A percentile compares a stretch with the other conserved stretches of the same genome.
These are phyloP conservation scores for Cystofilobasidium capitatum DNA, from an alignment of 768 basidiomycete genomes.

Conservation along the genomic window DNA sequence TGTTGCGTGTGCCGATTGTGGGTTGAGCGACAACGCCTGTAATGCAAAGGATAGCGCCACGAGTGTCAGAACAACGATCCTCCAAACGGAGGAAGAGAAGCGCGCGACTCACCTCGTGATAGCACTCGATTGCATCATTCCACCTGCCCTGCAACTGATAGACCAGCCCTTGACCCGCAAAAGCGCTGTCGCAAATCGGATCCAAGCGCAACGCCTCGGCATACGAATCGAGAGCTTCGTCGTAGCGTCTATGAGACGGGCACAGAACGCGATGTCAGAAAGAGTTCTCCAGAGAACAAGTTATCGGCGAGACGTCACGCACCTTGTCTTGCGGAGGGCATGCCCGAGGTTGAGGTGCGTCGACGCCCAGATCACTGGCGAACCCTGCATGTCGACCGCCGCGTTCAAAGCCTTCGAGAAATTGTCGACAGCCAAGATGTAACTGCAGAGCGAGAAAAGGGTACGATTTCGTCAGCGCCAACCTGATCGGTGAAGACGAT, in stretches of 20 bases:
- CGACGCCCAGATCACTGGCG: slow-evolving; percentile 72
- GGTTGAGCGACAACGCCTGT: slow-evolving; percentile 31
- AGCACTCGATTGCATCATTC: slow-evolving; percentile 74
- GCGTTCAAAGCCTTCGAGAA: slow-evolving; percentile 70
- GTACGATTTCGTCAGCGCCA: neutral
- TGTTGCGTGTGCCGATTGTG: slow-evolving; percentile 38
- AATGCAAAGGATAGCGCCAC: too few relatives aligned
- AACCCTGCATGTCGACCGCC: slow-evolving; percentile 73
- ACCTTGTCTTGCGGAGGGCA: slow-evolving; percentile 71
- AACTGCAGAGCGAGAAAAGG: slow-evolving; percentile 45
- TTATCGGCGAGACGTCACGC: slow-evolving; percentile 31
- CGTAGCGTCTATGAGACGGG: slow-evolving; percentile 45
- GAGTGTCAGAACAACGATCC: neutral
- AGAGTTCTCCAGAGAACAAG: neutral
- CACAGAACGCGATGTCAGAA: slow-evolving; percentile 14
- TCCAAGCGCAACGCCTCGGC: slow-evolving; percentile 74
- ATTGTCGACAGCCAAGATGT: slow-evolving; percentile 56
- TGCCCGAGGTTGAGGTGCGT: slow-evolving; percentile 92
- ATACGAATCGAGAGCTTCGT: slow-evolving; percentile 65
- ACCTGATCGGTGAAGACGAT: slow-evolving; percentile 33
- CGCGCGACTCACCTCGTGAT: slow-evolving; percentile 64
- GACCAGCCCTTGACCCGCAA: slow-evolving; percentile 82
- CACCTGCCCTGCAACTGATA: slow-evolving; percentile 63
- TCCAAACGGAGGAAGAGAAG: neutral
- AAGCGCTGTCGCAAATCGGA: slow-evolving; percentile 67